Conservation (phyloP, 176 grass and related monocot genomes). For the Areca catechu region DNA sequence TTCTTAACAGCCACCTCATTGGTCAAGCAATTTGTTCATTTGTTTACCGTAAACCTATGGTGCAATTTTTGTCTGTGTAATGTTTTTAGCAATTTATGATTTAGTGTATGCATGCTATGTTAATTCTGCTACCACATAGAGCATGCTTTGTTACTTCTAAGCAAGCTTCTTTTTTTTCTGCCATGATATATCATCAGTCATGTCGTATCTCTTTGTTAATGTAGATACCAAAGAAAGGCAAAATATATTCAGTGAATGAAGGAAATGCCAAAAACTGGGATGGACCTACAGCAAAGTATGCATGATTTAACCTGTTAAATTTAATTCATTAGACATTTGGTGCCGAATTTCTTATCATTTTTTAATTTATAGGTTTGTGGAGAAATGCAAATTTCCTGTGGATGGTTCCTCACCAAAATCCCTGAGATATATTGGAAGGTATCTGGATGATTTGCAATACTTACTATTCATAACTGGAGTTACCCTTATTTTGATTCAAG, state of each 20-base stretch:
- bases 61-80: too few species aligned
- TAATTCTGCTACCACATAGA: too few species aligned
- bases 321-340: constrained; percentile 5
- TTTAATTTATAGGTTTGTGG: constrained; percentile 51
- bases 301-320: neutral
- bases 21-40: too few species aligned
- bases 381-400: constrained; percentile 83
- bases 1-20: too few species aligned
- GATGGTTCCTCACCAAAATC: constrained; percentile 77
- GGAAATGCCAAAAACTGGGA: constrained; percentile 97
- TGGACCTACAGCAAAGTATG: constrained; percentile 66
- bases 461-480: too few species aligned
- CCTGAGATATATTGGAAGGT: constrained; percentile 98
- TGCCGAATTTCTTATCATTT: constrained; percentile 19
- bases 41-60: too few species aligned
- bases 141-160: neutral
- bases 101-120: too few species aligned
- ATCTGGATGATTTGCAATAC: neutral
- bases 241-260: constrained; percentile 95
- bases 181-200: neutral
- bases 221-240: constrained; percentile 87
- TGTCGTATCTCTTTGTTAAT: constrained; percentile 2
- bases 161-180: neutral
- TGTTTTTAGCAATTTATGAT: too few species aligned
- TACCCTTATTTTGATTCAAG: neutral